Evolutionary conservation across 2,329 filamentous ascomycete genomes (phyloP), one percentile per base, ranked within the genome.

Genomic region (Penicillium aurantiogriseum): DNA sequence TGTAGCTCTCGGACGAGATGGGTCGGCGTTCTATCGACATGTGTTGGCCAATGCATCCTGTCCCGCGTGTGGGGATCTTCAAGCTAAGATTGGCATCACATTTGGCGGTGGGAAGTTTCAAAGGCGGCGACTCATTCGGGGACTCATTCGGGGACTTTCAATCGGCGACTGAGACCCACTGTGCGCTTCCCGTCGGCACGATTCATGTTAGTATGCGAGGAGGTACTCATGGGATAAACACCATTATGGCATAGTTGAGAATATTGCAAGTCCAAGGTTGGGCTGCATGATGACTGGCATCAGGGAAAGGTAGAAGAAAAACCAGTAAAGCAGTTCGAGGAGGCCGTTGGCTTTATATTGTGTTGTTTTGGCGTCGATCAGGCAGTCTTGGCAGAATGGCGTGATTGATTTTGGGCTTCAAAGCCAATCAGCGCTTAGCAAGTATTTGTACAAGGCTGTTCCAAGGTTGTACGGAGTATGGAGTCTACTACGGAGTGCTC

Each of bases 381-480:
- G 52, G 13, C 27, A 54, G 67, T 36, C 70, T 73, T 73, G 71
- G 70, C 71, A 57, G 48, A 68, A 73, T 73, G 67, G 69, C 71
- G 69, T 73, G 70, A 67, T 73, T 45, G 38, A 51, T 36, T 44
- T 43, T 15, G 6, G 51, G 57, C 58, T 55, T 21, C 33, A 4
- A 53, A 51, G 48, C 61, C 38, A 59, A 53, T 56, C 52, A 43
- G 17, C 10, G 29, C 19, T 21, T 33, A 35, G 43, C 21, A 53
- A 46, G 31, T 54, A 54, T 42, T 17, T 33, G 31, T 33, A 33
- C 19, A 39, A 10, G 38, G 38, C 40, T 27, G 39, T 15, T 8
- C 23, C 23, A 23, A 23, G 4, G 23, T 23, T 23, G 23, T 27
- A 27, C 27, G 23, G 23, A 10, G 23, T 44, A 43, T 43, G 23